A percentile compares a stretch with the other conserved stretches of the same genome.
Conservation (phyloP, 495 filamentous ascomycete genomes). For the Chaetomium tenue region DNA sequence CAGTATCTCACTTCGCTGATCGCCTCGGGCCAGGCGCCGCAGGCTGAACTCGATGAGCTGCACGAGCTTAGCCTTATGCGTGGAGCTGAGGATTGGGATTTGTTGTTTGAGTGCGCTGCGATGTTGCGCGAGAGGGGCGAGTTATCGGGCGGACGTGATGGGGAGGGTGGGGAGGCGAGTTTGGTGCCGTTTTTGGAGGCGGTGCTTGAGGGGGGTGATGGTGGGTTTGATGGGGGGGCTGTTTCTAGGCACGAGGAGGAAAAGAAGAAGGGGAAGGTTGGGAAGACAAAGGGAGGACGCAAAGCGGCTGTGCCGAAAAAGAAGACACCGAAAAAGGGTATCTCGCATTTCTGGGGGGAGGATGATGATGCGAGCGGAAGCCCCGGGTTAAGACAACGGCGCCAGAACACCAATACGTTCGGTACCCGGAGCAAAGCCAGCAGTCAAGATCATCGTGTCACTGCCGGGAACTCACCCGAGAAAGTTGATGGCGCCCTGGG, state of each 20-base stretch:
- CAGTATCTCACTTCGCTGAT: constrained; percentile 31
- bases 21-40: constrained; percentile 23
- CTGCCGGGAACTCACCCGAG: background rate
- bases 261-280: background rate
- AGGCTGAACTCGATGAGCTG: constrained; percentile 32
- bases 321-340: background rate
- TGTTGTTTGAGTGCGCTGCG: constrained; percentile 34
- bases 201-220: constrained; percentile 6
- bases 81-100: constrained; percentile 37
- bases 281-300: background rate
- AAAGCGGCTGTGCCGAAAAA: background rate
- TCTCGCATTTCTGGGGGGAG: constrained; percentile 26
- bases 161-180: background rate
- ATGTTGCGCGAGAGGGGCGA: constrained; percentile 26
- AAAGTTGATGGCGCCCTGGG: background rate
- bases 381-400: background rate
- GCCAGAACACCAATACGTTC: background rate
- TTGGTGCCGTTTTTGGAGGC: constrained; percentile 20
- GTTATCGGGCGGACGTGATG: background rate
- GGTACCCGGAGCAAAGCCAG: background rate
- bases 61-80: constrained; percentile 30
- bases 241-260: background rate
- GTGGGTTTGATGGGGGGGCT: background rate
- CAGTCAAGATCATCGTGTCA: background rate
- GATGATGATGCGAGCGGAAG: background rate